A percentile compares a stretch with the other conserved stretches of the same genome.
phyloP scores from a whole-genome alignment of 169 alveolate genomes.

The Eimeria sp. region DNA sequence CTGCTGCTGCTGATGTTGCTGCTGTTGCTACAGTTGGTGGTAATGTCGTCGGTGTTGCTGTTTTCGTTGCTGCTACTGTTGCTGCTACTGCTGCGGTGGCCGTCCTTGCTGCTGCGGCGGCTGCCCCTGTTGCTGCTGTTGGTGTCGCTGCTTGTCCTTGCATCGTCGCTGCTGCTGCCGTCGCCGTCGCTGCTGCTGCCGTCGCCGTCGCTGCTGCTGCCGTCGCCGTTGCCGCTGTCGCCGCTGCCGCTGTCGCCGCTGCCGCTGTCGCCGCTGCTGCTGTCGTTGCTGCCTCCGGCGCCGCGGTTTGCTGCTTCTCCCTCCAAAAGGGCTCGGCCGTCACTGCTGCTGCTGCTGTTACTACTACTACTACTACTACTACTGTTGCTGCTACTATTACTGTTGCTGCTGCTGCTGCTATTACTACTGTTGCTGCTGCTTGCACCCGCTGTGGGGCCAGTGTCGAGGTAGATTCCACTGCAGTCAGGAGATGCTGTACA shows the following conservation, averaged over 20 bases:
- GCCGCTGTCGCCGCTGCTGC: background rate
- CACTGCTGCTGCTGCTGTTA: slow-evolving; percentile 46
- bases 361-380: slow-evolving; percentile 24
- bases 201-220: background rate
- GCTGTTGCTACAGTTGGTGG: background rate
- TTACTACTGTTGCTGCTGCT: slow-evolving; percentile 25
- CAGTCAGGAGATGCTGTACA: background rate
- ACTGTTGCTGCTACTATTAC: slow-evolving; percentile 15
- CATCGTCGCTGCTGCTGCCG: slow-evolving; percentile 13
- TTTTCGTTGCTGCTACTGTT: background rate
- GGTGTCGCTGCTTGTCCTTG: background rate
- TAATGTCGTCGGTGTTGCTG: background rate
- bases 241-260: background rate
- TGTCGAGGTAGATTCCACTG: background rate
- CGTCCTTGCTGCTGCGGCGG: too few species aligned
- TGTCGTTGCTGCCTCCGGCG: background rate
- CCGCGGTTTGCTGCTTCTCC: background rate
- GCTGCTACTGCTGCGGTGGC: background rate
- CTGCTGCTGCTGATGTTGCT: background rate
- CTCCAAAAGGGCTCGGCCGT: background rate
- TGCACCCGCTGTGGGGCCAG: background rate
- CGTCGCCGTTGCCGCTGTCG: background rate
- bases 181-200: too few species aligned
- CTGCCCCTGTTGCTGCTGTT: background rate
- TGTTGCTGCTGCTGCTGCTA: slow-evolving; percentile 12